A percentile compares a stretch with the other conserved stretches of the same genome.
These are phyloP conservation scores for Tephrocybe sp. DNA, from an alignment of 768 basidiomycete genomes.

Conservation along the genomic window DNA sequence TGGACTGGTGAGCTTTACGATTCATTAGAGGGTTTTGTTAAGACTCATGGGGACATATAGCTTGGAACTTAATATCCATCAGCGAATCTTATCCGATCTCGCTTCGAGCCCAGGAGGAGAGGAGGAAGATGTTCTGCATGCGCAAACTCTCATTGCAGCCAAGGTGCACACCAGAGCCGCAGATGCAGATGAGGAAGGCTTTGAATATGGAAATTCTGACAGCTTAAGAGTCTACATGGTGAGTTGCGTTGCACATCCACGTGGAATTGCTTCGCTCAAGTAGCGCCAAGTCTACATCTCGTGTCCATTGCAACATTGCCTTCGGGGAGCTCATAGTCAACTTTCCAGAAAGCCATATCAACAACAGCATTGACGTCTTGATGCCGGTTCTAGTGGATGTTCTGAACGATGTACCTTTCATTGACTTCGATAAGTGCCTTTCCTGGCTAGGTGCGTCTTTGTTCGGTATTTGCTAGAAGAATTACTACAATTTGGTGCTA, in stretches of 20 bases:
- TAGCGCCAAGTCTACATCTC: conserved; percentile 56
- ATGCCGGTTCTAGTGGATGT: conserved; percentile 66
- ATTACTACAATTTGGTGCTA: conserved; percentile 26
- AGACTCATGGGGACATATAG: conserved; percentile 33
- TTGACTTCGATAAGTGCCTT: conserved; percentile 76
- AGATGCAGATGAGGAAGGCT: conserved; percentile 23
- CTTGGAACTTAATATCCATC: conserved; percentile 77
- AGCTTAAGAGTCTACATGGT: conserved; percentile 44
- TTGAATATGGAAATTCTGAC: conserved; percentile 30
- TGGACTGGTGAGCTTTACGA: conserved; percentile 48
- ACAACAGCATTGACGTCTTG: conserved; percentile 48
- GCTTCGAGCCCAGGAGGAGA: conserved; percentile 54
- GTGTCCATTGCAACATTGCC: conserved; percentile 79
- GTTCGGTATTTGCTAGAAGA: not conserved
- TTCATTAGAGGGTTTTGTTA: not conserved
- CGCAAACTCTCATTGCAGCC: conserved; percentile 59
- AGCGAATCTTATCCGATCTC: conserved; percentile 74
- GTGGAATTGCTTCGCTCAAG: conserved; percentile 5
- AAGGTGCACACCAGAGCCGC: conserved; percentile 50
- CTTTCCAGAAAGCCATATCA: conserved; percentile 54
- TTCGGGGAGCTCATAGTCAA: conserved; percentile 78
- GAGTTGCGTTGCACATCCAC: conserved; percentile 1
- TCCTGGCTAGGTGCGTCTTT: conserved; percentile 71
- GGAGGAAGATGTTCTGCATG: conserved; percentile 45
- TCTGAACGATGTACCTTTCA: conserved; percentile 68